phyloP scores from a whole-genome alignment of 2,329 filamentous ascomycete species.

The Monosporascus sp. region DNA sequence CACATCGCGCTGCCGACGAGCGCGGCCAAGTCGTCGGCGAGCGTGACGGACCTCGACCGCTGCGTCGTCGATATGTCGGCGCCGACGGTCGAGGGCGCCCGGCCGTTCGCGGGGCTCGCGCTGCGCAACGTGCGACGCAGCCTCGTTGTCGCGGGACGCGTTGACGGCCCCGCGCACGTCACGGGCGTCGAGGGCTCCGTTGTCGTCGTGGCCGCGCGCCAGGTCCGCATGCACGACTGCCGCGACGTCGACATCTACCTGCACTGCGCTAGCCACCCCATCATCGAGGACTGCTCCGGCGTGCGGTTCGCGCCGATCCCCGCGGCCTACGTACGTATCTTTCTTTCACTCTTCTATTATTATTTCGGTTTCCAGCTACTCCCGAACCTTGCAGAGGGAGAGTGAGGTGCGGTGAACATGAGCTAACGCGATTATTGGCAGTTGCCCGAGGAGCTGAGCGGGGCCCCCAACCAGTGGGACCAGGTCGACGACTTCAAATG shows the following conservation, averaged over 20 bases:
- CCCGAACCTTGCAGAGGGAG: too few relatives aligned
- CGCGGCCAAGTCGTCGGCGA: constrained; percentile 68
- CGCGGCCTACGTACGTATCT: constrained; percentile 54
- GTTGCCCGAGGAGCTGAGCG: constrained; percentile 23
- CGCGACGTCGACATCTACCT: constrained; percentile 78
- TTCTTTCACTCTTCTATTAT: too few relatives aligned
- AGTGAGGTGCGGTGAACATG: neutral
- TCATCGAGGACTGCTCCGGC: constrained; percentile 81
- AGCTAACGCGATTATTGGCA: constrained; percentile 14
- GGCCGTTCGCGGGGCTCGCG: constrained; percentile 62
- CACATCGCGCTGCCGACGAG: constrained; percentile 75
- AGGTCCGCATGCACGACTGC: constrained; percentile 91
- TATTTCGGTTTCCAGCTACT: neutral
- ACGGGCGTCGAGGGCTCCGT: constrained; percentile 69
- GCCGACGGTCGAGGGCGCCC: constrained; percentile 49
- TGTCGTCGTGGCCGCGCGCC: constrained; percentile 75
- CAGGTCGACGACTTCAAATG: constrained; percentile 97
- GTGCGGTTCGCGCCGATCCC: constrained; percentile 80
- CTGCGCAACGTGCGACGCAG: constrained; percentile 67
- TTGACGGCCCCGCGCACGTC: constrained; percentile 77
- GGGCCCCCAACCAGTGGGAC: constrained; percentile 68
- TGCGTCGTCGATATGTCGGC: constrained; percentile 80
- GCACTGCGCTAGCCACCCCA: constrained; percentile 75
- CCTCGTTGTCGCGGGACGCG: constrained; percentile 72
- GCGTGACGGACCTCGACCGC: constrained; percentile 61